Base-by-base conservation (phyloP, 108 stramenopile species). In the Cyclotella kingstonii region DNA sequence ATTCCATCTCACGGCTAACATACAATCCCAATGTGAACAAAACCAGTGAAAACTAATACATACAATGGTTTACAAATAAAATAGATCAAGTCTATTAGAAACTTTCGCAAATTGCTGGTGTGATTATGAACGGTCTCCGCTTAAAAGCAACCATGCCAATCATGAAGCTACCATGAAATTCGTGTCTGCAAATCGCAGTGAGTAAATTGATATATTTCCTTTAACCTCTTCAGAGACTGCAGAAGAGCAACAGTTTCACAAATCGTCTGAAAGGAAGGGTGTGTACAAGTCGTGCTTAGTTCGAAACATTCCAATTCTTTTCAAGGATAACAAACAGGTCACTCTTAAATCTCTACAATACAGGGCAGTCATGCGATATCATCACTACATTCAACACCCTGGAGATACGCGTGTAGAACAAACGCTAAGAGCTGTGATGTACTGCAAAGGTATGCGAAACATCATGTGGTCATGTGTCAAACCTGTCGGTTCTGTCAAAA, bases 351-450 rank as follows among this genome's bases (percentile, higher is more conserved):
- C 10, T 25, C 48, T 69, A 11, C 68, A 61, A 29, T 3, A 23
- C 6, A 18, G 46, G 11, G 38, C 54, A 33, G 18, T 69, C 0
- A 4, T 2, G 14, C 63, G 69, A 61, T 70, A 70, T 38, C 69
- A 70, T 27, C 53, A 56, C 7, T 63, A 70, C 49, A 26, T 63
- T 12, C 52, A 45, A 35, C 69, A 70, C 35, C 60, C 69, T 42
- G 69, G 69, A 3, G 22, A 14, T 27, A 33, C 52, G 2, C 17
- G 50, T 14, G 35, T 59, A 11, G 66, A 68, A 45, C 58, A 48
- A 27, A 68, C 66, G 10, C 19, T 68, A 11, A 10, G 26, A 17
- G 17, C 60, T 47, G 51, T 26, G 6, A 54, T 70, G 50, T 54
- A 70, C 25, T 70, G 69, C 61, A 44, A 42, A 49, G 56, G 66